Percentiles rank a stretch among this genome's conserved stretches.
Evolutionary conservation across 352 stramenopile species (phyloP).

Genomic region (Globisporangium iwayamae): DNA sequence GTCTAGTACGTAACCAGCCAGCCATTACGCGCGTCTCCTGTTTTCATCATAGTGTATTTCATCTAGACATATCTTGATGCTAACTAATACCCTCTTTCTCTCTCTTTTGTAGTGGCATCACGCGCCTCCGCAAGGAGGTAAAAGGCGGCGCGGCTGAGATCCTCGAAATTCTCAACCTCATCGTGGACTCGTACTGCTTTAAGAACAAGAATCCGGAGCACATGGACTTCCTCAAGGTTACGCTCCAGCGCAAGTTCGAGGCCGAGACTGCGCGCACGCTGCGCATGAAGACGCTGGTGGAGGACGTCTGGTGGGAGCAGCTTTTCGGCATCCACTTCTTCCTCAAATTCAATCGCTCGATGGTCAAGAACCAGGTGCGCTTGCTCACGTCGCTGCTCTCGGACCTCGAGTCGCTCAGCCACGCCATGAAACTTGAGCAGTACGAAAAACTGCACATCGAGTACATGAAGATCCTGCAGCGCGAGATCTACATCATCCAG

Average conservation of each 20-base stretch:
- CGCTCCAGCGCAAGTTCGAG: slow-evolving; percentile 41
- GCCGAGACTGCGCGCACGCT: slow-evolving; percentile 20
- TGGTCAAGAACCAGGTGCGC: slow-evolving; percentile 36
- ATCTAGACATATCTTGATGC: background rate
- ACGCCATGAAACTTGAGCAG: slow-evolving; percentile 45
- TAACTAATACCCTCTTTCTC: background rate
- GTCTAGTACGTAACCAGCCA: slow-evolving; percentile 40
- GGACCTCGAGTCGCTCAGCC: slow-evolving; percentile 36
- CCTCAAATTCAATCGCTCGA: slow-evolving; percentile 41
- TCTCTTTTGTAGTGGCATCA: slow-evolving; percentile 25
- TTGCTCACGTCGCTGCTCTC: slow-evolving; percentile 34
- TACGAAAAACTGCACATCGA: slow-evolving; percentile 36
- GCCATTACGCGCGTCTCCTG: background rate
- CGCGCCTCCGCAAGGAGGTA: slow-evolving; percentile 25
- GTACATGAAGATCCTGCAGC: slow-evolving; percentile 45
- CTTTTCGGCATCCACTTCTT: slow-evolving; percentile 36
- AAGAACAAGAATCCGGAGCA: slow-evolving; percentile 51
- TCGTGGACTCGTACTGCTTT: slow-evolving; percentile 59
- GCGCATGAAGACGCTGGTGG: slow-evolving; percentile 33
- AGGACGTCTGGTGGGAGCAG: slow-evolving; percentile 58
- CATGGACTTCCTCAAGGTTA: slow-evolving; percentile 47
- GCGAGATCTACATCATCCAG: slow-evolving; percentile 49
- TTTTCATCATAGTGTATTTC: background rate
- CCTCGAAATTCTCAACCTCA: slow-evolving; percentile 44
- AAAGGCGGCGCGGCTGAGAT: slow-evolving; percentile 27